Evolutionary conservation across 352 stramenopile species (phyloP).

Genomic region (Blastocystis sp.): DNA sequence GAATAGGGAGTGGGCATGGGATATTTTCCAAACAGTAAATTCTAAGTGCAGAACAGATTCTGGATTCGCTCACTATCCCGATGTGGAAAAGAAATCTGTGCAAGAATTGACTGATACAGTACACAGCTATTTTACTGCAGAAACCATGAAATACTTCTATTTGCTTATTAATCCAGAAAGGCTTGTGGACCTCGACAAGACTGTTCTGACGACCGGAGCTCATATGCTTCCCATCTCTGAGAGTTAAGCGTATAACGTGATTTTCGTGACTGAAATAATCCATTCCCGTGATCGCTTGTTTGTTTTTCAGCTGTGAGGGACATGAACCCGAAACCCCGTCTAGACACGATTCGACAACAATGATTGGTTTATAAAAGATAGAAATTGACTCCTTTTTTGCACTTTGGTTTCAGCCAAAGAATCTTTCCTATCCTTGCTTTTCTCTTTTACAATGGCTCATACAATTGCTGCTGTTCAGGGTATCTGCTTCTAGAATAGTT

Average conservation of each 20-base stretch:
- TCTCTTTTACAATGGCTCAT: conserved; percentile 27
- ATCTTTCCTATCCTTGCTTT: conserved; percentile 25
- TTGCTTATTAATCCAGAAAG: conserved; percentile 80
- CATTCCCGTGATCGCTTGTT: not conserved
- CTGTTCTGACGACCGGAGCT: conserved; percentile 82
- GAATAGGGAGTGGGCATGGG: conserved; percentile 74
- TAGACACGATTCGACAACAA: not conserved
- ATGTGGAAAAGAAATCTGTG: conserved; percentile 72
- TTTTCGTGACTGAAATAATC: not conserved
- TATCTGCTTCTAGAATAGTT: not conserved
- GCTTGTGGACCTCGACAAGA: conserved; percentile 76
- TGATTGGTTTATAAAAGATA: not conserved
- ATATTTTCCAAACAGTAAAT: conserved; percentile 80
- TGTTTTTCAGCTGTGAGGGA: not conserved
- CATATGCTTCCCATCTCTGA: conserved; percentile 77
- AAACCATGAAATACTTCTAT: conserved; percentile 88
- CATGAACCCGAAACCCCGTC: not conserved
- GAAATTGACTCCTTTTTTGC: conserved; percentile 7
- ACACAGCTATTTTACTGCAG: conserved; percentile 84
- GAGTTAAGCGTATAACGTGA: not conserved
- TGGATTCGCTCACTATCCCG: conserved; percentile 76
- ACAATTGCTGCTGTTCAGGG: conserved; percentile 65
- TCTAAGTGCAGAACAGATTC: conserved; percentile 67
- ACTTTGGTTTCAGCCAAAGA: not conserved
- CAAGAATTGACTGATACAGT: conserved; percentile 74